A percentile compares a stretch with the other conserved stretches of the same genome.
These are phyloP conservation scores for Fomes fomentarius DNA, from an alignment of 1,284 basidiomycete species.

Conservation along the genomic window DNA sequence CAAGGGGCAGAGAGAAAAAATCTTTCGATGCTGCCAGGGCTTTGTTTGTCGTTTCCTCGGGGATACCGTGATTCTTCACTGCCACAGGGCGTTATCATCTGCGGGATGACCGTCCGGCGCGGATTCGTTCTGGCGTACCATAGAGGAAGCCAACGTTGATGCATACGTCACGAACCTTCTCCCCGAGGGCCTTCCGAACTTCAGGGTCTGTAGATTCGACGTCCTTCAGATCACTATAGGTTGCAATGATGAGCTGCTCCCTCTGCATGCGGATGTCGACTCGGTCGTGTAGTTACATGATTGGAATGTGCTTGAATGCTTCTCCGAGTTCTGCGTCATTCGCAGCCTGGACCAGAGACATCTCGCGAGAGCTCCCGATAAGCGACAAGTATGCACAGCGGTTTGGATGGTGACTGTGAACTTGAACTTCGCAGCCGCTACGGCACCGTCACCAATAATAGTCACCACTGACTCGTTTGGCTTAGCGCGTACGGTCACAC, in stretches of 20 bases:
- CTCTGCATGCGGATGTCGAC: not conserved
- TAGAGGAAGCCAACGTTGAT: conserved; percentile 84
- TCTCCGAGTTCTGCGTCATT: conserved; percentile 17
- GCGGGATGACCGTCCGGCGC: not conserved
- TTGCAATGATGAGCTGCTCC: too few species aligned
- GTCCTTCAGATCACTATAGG: conserved; percentile 65
- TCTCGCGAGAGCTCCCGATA: not conserved
- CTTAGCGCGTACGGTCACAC: too few species aligned
- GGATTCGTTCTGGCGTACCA: conserved; percentile 47
- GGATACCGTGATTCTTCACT: conserved; percentile 78
- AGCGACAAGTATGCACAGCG: not conserved
- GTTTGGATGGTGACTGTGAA: too few species aligned
- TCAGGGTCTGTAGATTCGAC: conserved; percentile 43
- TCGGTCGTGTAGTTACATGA: too few species aligned
- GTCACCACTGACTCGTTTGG: too few species aligned
- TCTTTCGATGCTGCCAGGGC: conserved; percentile 52
- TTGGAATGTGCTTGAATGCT: conserved; percentile 22
- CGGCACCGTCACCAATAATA: too few species aligned
- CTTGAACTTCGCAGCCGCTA: too few species aligned
- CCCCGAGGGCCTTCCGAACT: conserved; percentile 51
- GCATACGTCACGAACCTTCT: conserved; percentile 68
- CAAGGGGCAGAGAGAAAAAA: conserved; percentile 64
- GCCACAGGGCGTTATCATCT: not conserved
- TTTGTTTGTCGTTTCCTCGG: conserved; percentile 47
- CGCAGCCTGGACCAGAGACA: conserved; percentile 23